Evolutionary conservation across 2,329 filamentous ascomycete species (phyloP), one percentile per base, ranked within the genome.

Genomic region (Thermoascus crustaceus): DNA sequence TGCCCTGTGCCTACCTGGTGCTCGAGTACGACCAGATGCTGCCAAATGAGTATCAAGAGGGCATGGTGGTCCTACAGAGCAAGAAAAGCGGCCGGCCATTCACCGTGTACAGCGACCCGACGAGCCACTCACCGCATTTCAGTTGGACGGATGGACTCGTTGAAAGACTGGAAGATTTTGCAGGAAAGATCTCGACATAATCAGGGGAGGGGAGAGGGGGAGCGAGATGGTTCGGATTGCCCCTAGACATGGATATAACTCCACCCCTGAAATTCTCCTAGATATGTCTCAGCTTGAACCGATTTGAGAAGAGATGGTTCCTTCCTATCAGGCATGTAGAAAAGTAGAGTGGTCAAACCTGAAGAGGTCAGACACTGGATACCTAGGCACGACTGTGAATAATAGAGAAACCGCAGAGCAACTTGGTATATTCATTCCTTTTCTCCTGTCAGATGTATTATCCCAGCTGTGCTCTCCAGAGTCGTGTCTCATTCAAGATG

Each of bases 401-500:
- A n/a, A n/a, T n/a, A n/a, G n/a, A n/a, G n/a, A n/a, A n/a, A n/a
- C n/a, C n/a, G n/a, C n/a, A n/a, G n/a, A n/a, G n/a, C n/a, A n/a
- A n/a, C n/a, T n/a, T n/a, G n/a, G n/a, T n/a, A n/a, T n/a, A n/a
- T n/a, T n/a, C n/a, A n/a, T n/a, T n/a, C n/a, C n/a, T n/a, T n/a
- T n/a, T n/a, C n/a, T n/a, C n/a, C n/a, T n/a, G n/a, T n/a, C n/a
- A n/a, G n/a, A n/a, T n/a, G n/a, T n/a, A n/a, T n/a, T n/a, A n/a
- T 8, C 38, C 52, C 30, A 71, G 40, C 32, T 61, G 55, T 13
- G 69, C 46, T 35, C 55, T 54, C 62, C 65, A 73, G 9, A 73
- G 46, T 32, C 51, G 61, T 43, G 67, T 58, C 41, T 69, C 68
- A 4, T 69, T 64, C 34, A 71, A 63, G 7, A 72, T 50, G 23